Evolutionary conservation across 345 rosid genomes (phyloP).

Genomic region (Eutrema heterophyllum): DNA sequence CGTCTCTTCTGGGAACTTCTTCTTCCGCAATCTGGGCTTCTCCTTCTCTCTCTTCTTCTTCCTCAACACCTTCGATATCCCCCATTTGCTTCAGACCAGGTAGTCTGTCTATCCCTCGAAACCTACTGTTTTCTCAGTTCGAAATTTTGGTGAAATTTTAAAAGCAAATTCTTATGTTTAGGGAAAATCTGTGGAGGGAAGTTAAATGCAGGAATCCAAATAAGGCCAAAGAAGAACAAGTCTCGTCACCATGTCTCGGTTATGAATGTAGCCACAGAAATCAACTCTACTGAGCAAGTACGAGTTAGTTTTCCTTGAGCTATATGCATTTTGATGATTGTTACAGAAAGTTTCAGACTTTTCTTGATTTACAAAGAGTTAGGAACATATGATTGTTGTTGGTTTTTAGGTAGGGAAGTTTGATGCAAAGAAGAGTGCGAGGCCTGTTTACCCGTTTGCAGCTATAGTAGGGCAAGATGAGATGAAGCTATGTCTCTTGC

Average conservation of each 20-base stretch:
- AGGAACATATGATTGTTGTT: background rate
- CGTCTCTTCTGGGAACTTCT: constrained; percentile 63
- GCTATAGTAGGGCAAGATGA: constrained; percentile 99
- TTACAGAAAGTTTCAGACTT: constrained; percentile 11
- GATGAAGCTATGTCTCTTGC: constrained; percentile 89
- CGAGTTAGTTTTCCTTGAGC: background rate
- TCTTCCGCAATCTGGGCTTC: constrained; percentile 55
- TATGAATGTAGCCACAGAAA: constrained; percentile 70
- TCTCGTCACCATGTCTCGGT: constrained; percentile 48
- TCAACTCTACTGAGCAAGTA: constrained; percentile 72
- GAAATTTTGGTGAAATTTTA: background rate
- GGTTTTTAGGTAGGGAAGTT: constrained; percentile 47
- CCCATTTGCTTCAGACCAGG: constrained; percentile 33
- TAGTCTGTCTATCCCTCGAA: background rate
- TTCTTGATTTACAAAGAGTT: background rate
- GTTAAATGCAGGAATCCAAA: constrained; percentile 40
- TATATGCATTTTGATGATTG: background rate
- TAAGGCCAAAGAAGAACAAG: constrained; percentile 51
- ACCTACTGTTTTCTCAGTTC: background rate
- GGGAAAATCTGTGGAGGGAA: constrained; percentile 38
- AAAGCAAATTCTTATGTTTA: constrained; percentile 14
- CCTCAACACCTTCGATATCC: constrained; percentile 38
- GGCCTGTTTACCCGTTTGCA: constrained; percentile 94
- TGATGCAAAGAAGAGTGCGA: constrained; percentile 65
- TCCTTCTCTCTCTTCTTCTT: constrained; percentile 39